Evolutionary conservation across 1,139 yeast species (phyloP).

Genomic region (Pichia terricola): DNA sequence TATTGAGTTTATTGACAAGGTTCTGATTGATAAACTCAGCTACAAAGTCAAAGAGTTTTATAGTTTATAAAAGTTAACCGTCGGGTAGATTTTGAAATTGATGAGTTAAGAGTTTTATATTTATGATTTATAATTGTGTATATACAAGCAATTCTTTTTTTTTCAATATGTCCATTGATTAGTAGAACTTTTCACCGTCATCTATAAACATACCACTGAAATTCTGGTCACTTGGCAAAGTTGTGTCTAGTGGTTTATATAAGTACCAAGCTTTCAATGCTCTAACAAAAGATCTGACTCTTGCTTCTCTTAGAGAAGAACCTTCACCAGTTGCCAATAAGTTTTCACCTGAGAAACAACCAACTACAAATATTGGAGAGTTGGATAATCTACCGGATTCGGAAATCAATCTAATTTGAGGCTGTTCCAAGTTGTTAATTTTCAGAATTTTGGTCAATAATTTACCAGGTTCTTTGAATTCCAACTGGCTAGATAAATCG

Average conservation of each 20-base stretch:
- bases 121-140: too few relatives aligned
- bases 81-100: too few relatives aligned
- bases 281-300: slow-evolving; percentile 83
- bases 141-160: too few relatives aligned
- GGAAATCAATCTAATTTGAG: slow-evolving; percentile 74
- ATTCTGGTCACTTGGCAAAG: slow-evolving; percentile 52
- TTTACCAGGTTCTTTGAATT: slow-evolving; percentile 77
- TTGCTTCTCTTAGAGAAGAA: slow-evolving; percentile 83
- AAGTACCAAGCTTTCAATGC: slow-evolving; percentile 89
- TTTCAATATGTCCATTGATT: not conserved
- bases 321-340: slow-evolving; percentile 95
- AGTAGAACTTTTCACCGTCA: slow-evolving; percentile 39
- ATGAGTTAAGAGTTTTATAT: too few relatives aligned
- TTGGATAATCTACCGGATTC: slow-evolving; percentile 87
- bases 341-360: slow-evolving; percentile 75
- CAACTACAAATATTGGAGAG: slow-evolving; percentile 83
- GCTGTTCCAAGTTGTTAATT: slow-evolving; percentile 66
- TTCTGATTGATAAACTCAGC: slow-evolving; percentile 18
- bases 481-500: slow-evolving; percentile 63
- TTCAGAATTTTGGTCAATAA: slow-evolving; percentile 73
- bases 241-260: slow-evolving; percentile 63
- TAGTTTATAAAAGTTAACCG: too few relatives aligned
- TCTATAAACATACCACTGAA: slow-evolving; percentile 41
- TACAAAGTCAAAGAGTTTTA: slow-evolving; percentile 1
- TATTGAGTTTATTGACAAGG: slow-evolving; percentile 18